Base-by-base conservation (phyloP, 2,329 filamentous ascomycete species). In the Sordariomycetes sp. region DNA sequence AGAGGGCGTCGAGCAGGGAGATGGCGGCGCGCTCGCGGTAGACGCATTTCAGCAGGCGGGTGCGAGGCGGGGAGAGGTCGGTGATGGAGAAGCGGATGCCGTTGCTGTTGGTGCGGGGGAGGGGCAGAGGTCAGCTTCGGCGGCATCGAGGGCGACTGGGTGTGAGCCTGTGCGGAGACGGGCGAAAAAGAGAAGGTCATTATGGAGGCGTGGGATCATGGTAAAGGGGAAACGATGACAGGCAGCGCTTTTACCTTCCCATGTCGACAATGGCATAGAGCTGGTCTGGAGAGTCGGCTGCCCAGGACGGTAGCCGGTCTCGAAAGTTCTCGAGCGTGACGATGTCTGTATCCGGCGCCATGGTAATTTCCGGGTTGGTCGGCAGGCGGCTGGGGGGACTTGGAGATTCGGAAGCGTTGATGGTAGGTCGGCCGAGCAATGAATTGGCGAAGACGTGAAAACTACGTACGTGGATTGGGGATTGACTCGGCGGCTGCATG, bases 41-140 rank as follows among this genome's bases (percentile, higher is more conserved):
- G 59, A 96, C 66, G 28, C 88, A 92, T 20, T 80, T 85, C 50
- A 96, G 79, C 25, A 91, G 82, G 25, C 91, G 87, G 25, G 88
- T 79, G 46, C 77, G 82, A 3, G 84, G 82, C 24, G 87, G 85
- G 3, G 85, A 80, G n/a, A 95, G 79, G 63, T 90, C 85, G 10
- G 90, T 89, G 66, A 96, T 90, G 52, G 90, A 93, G 76, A 96
- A 96, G 58, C 92, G 89, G 65, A 96, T 93, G 65, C 91, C 92
- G 76, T 96, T 97, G 76, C 90, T 90, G 46, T 54, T 11, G 32
- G 24, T 64, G 35, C 12, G 28, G 37, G 46, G 20, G 46, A 50
- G 46, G 46, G 46, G 20, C 7, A 50, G 7, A 50, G 20, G 32
- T 56, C 18, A 56, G 46, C n/a, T 28, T 24, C 40, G 35, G 18